Base-by-base conservation (phyloP, 1,284 basidiomycete species). In the Tremellales sp. region DNA sequence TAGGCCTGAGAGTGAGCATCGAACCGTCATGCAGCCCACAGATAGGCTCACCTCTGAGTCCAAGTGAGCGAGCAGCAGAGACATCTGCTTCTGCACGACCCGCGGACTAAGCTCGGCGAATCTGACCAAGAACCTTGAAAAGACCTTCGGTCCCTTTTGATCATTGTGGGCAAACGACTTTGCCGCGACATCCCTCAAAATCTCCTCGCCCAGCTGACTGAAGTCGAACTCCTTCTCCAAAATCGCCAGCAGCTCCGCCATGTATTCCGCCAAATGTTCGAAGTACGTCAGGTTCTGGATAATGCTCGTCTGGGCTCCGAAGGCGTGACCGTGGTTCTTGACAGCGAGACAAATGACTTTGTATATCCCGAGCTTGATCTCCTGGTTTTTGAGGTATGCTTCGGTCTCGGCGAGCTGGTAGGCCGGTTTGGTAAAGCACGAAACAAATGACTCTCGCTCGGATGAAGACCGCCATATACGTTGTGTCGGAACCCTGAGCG, bases 241-340 rank as follows among this genome's bases (percentile, higher is more conserved):
- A 39, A 86, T 77, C 25, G 82, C 80, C 7, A 97, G 80, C 31
- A 90, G 84, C 60, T 97, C 92, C 0, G 93, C 93, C 85, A 97
- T 89, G 0, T 87, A 85, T 65, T 97, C 93, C 0, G 88, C 84
- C 24, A 97, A 81, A 68, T 97, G 93, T 63, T 98, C 94, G 63
- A 86, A 90, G 73, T 94, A 96, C 54, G 94, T 91, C 12, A 98
- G 77, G 48, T 83, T 84, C 70, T 97, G 92, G 73, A 93, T 86
- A 72, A 98, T 89, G 54, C 82, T 83, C 48, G 89, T 93, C 65
- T 96, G 91, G 0, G 87, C 87, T 41, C 84, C 83, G 51, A 87
- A 83, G 1, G 82, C 80, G 60, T 97, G 93, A 1, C 82, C 84
- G 59, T 97, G 92, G 57, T 86, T 83, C 67, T 97, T 97, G 57